Base-by-base conservation (phyloP, 176 grass and related monocot genomes). In the Eragrostis curvula region DNA sequence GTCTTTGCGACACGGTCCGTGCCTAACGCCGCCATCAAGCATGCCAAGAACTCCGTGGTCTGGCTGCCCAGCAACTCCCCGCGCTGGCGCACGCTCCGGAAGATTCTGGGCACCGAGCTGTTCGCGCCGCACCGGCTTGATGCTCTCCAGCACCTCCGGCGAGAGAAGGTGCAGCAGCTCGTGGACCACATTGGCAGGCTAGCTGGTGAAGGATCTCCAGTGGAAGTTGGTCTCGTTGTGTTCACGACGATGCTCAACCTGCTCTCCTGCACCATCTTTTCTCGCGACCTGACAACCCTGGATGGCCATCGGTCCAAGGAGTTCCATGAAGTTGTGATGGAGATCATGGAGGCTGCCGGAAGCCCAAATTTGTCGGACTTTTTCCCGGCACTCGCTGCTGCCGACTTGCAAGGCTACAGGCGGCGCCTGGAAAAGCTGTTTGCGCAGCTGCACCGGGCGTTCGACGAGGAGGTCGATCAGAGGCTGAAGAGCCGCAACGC, bases 321-420 rank as follows among this genome's bases (percentile, higher is more conserved):
- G 57, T 87, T 92, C 47, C 80, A 83, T 23, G 18, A 75, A 0
- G 18, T 55, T 10, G 61, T 90, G 36, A 41, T 52, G n/a, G 73
- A n/a, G 5, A 77, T 90, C 68, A 81, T 90, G 87, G 85, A 58
- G 27, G 1, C 12, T 0, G 79, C 0, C 2, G 90, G 78, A 6
- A 41, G 39, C 3, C 56, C 87, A 0, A 90, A 95, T 78, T 8
- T 92, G 9, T 95, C 93, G 0, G 93, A 95, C 83, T 86, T 89
- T 56, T 88, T 92, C 4, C 32, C 32, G 32, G 32, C 4, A 36
- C 32, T 36, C 3, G 32, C 32, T 36, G 32, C 32, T 4, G 32
- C 32, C 32, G 32, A 36, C 32, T 36, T 36, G 3, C 32, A 36
- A 36, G 32, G 32, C 32, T 4, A 4, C 4, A 2, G 32, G 32